Evolutionary conservation across 257 asterid genomes (phyloP), one percentile per base, ranked within the genome.

Genomic region (Nyctanthes arbortristis): DNA sequence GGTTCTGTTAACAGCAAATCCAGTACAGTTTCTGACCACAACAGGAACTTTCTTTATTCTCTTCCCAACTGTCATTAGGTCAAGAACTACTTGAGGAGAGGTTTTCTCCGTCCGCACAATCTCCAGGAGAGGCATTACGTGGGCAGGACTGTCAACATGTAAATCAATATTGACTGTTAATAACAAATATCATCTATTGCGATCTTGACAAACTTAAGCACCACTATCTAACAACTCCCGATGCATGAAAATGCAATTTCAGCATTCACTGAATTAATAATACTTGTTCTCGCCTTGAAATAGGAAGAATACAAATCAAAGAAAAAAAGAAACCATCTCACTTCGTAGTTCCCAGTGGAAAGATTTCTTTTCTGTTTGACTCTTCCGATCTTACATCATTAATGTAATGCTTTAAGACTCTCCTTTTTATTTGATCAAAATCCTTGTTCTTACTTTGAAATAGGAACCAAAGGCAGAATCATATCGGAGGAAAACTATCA

Each of bases 121-220:
- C 87, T 94, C 99, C 86, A 94, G 74, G 43, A 94, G 96, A 76
- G 98, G 95, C 99, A 94, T 94, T 70, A 94, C 77, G 20, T 94
- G 98, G 40, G 99, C 99, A 78, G 99, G 99, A 75, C 99, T 94
- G 91, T 73, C 66, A 76, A 77, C 69, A 77, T 25, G 37, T 62
- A 71, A 32, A 74, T 65, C 34, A 68, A 55, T 69, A 5, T 4
- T 20, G 5, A 16, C 59, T 6, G 30, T 4, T 2, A 66, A 35
- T 22, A 65, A 40, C 9, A 43, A 14, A 16, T 43, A 43, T 43
- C n/a, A n/a, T 67, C 47, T 49, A 66, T 68, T 30, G 59, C 31
- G 60, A 8, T 43, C 11, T 34, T 35, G 27, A 60, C 6, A 72
- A 66, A 74, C 54, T 57, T 56, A 54, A 68, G 70, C 59, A 9